A percentile compares a stretch with the other conserved stretches of the same genome.
Evolutionary conservation across 2,329 filamentous ascomycete species (phyloP).

Genomic region (Clonostachys byssicola): DNA sequence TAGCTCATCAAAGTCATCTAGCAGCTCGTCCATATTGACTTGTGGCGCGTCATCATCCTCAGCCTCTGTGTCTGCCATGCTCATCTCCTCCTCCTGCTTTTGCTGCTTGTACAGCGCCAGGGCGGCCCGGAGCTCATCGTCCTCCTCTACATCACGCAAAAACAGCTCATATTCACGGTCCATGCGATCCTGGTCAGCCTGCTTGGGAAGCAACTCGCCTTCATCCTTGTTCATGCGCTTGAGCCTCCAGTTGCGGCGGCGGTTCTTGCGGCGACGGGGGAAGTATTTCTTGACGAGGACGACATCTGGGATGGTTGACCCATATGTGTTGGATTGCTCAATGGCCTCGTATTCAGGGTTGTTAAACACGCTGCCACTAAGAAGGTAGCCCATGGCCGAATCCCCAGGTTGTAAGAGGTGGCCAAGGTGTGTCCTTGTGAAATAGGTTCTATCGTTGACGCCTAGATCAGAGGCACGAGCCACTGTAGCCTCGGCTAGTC

Average conservation of each 20-base stretch:
- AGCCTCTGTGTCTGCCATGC: constrained; percentile 58
- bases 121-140: constrained; percentile 79
- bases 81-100: constrained; percentile 60
- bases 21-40: constrained; percentile 74
- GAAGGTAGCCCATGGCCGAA: constrained; percentile 89
- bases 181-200: constrained; percentile 82
- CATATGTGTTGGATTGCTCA: constrained; percentile 72
- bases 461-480: constrained; percentile 84
- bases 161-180: constrained; percentile 97
- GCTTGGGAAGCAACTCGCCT: constrained; percentile 79
- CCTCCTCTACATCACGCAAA: constrained; percentile 93
- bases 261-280: constrained; percentile 74
- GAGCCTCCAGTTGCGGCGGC: constrained; percentile 85
- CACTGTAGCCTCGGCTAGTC: constrained; percentile 83
- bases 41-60: constrained; percentile 63
- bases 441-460: constrained; percentile 81
- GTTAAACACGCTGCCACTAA: constrained; percentile 90
- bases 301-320: constrained; percentile 81
- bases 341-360: constrained; percentile 79
- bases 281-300: constrained; percentile 97
- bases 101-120: constrained; percentile 79
- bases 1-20: constrained; percentile 92
- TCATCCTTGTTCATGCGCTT: constrained; percentile 92
- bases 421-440: constrained; percentile 86
- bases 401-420: constrained; percentile 83